Conservation (phyloP, 2,329 filamentous ascomycete species). For the Fusarium tupiense region DNA sequence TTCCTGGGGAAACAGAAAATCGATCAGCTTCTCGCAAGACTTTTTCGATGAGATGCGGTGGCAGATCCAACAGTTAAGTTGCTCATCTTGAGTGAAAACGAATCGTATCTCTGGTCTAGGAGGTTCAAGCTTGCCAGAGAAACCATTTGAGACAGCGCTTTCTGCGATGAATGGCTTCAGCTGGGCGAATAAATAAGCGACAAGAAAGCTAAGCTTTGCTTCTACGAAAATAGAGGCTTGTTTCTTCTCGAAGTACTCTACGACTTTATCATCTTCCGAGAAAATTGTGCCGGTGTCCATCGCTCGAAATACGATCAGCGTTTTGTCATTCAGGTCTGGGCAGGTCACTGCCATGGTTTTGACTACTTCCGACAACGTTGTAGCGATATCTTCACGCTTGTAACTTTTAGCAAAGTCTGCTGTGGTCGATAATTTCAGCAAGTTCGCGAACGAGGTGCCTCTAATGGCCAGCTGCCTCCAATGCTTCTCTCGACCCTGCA, state of each 20-base stretch:
- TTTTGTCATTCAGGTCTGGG: background rate
- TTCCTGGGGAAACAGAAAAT: background rate
- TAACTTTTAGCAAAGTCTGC: rapidly evolving
- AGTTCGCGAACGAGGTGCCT: background rate
- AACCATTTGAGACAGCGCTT: rapidly evolving
- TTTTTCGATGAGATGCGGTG: background rate
- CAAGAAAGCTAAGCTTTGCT: background rate
- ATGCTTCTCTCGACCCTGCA: background rate
- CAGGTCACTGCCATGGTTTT: background rate
- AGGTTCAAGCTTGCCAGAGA: rapidly evolving
- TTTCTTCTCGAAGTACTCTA: rapidly evolving
- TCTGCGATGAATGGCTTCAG: background rate
- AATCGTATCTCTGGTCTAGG: background rate
- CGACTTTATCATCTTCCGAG: rapidly evolving
- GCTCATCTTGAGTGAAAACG: background rate
- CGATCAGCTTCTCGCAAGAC: background rate
- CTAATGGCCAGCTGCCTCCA: rapidly evolving
- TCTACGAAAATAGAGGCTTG: background rate
- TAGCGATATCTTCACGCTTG: rapidly evolving
- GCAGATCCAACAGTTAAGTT: background rate
- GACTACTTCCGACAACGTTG: rapidly evolving
- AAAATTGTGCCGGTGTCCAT: rapidly evolving
- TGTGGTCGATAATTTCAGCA: background rate
- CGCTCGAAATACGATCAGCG: rapidly evolving
- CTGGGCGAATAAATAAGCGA: background rate